Conservation (phyloP, 2,329 filamentous ascomycete genomes). For the Xylariaceae sp. region DNA sequence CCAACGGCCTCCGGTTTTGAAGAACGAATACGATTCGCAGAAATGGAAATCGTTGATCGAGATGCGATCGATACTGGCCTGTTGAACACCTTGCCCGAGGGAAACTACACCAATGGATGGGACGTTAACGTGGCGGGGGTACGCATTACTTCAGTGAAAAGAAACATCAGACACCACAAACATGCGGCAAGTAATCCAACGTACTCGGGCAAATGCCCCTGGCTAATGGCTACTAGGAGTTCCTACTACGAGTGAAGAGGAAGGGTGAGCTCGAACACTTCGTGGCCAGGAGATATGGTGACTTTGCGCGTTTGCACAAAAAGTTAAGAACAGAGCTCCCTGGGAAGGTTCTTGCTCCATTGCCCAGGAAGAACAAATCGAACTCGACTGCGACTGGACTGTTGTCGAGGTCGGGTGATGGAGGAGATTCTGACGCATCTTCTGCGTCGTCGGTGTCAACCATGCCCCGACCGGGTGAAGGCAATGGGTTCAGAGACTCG, state of each 20-base stretch:
- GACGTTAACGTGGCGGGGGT: slow-evolving; percentile 94
- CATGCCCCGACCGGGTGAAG: slow-evolving; percentile 29
- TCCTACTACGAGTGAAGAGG: slow-evolving; percentile 79
- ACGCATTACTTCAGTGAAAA: slow-evolving; percentile 72
- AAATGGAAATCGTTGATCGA: slow-evolving; percentile 93
- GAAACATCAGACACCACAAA: slow-evolving; percentile 83
- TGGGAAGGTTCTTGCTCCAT: slow-evolving; percentile 78
- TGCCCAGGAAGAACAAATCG: slow-evolving; percentile 90
- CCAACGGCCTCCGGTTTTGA: slow-evolving; percentile 96
- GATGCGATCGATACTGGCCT: slow-evolving; percentile 89
- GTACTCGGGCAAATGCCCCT: background rate
- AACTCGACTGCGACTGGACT: slow-evolving; percentile 61
- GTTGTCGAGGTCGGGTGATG: slow-evolving; percentile 43
- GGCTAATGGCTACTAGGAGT: slow-evolving; percentile 57
- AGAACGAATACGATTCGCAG: slow-evolving; percentile 92
- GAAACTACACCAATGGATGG: slow-evolving; percentile 92
- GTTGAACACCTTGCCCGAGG: slow-evolving; percentile 81
- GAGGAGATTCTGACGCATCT: slow-evolving; percentile 66
- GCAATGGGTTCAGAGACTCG: slow-evolving; percentile 26
- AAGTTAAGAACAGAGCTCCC: slow-evolving; percentile 79
- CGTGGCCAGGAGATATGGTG: slow-evolving; percentile 80
- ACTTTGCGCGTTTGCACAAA: slow-evolving; percentile 78
- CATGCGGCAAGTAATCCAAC: slow-evolving; percentile 64
- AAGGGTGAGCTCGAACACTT: slow-evolving; percentile 72
- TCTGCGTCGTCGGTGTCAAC: slow-evolving; percentile 81